phyloP scores from a whole-genome alignment of 2,329 filamentous ascomycete species.

The Fonsecaea pugnacius region DNA sequence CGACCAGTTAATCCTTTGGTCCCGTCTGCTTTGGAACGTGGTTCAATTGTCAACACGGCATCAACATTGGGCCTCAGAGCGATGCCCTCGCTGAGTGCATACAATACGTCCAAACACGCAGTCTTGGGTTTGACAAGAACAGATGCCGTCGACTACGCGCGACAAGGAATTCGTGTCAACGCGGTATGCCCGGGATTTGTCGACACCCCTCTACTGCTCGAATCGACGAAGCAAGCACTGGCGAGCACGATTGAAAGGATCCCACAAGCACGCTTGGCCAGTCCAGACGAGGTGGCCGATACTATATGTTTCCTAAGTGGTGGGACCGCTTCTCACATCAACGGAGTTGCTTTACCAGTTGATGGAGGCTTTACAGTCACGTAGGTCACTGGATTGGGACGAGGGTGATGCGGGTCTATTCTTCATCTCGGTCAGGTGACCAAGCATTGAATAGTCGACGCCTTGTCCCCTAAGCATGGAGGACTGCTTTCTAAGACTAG shows the following conservation, averaged over 20 bases:
- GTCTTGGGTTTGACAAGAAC: conserved; percentile 62
- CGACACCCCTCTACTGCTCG: conserved; percentile 70
- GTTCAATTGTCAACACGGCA: conserved; percentile 58
- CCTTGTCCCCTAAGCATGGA: too few species aligned
- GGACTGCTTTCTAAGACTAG: too few species aligned
- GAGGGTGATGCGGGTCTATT: too few species aligned
- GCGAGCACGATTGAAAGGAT: conserved; percentile 46
- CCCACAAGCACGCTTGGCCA: conserved; percentile 58
- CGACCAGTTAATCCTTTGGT: conserved; percentile 46
- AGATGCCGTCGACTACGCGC: conserved; percentile 58
- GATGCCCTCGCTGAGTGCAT: conserved; percentile 43
- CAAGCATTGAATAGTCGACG: too few species aligned
- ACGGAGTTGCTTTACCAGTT: conserved; percentile 69
- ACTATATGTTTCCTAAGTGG: conserved; percentile 71
- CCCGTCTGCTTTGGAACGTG: conserved; percentile 45
- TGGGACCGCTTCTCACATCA: conserved; percentile 72
- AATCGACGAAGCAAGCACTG: conserved; percentile 58
- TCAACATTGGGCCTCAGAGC: conserved; percentile 58
- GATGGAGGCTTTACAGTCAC: conserved; percentile 68
- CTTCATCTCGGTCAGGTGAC: too few species aligned
- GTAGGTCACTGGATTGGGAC: too few species aligned
- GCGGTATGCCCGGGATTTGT: conserved; percentile 59
- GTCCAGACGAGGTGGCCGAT: conserved; percentile 58
- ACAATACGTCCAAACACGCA: conserved; percentile 58
- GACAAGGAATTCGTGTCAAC: conserved; percentile 56